A percentile compares a stretch with the other conserved stretches of the same genome.
Conservation (phyloP, 352 stramenopile genomes). For the Pythium aquatile region DNA sequence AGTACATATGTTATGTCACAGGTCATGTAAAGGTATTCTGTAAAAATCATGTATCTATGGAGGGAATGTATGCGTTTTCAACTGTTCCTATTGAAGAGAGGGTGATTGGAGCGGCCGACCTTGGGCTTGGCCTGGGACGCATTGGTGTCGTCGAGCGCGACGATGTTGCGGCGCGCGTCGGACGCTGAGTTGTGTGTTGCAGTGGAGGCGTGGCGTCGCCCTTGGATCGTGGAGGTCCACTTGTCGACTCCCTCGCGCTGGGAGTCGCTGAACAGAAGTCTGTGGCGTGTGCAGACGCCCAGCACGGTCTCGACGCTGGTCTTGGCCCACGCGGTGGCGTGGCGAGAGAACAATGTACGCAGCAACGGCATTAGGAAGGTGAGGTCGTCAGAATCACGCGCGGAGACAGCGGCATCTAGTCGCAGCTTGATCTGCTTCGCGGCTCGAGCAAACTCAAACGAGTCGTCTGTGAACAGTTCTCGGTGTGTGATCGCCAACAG, state of each 20-base stretch:
- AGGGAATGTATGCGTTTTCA: constrained; percentile 15
- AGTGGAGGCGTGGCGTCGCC: constrained; percentile 39
- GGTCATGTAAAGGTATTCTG: too few relatives aligned
- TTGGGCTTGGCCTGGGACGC: constrained; percentile 54
- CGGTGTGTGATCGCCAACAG: constrained; percentile 57
- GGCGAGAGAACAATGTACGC: constrained; percentile 55
- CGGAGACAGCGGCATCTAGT: constrained; percentile 35
- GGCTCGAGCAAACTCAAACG: constrained; percentile 75
- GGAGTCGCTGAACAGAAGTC: constrained; percentile 46
- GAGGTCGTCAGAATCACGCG: constrained; percentile 14
- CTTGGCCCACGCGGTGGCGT: constrained; percentile 54
- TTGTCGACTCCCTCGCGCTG: constrained; percentile 55
- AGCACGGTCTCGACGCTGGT: constrained; percentile 60
- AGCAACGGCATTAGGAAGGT: constrained; percentile 59
- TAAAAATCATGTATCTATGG: neutral
- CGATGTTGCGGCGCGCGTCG: constrained; percentile 68
- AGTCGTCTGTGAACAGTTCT: constrained; percentile 79
- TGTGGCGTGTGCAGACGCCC: constrained; percentile 46
- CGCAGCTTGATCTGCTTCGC: constrained; percentile 57
- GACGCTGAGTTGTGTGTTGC: constrained; percentile 42
- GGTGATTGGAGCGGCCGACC: constrained; percentile 65
- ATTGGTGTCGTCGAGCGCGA: constrained; percentile 29
- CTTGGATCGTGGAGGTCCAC: constrained; percentile 63
- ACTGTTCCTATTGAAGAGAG: constrained; percentile 69
- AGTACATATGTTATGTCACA: neutral